phyloP scores from a whole-genome alignment of 805 yeast species.

The Saccharomyces eubayanus region DNA sequence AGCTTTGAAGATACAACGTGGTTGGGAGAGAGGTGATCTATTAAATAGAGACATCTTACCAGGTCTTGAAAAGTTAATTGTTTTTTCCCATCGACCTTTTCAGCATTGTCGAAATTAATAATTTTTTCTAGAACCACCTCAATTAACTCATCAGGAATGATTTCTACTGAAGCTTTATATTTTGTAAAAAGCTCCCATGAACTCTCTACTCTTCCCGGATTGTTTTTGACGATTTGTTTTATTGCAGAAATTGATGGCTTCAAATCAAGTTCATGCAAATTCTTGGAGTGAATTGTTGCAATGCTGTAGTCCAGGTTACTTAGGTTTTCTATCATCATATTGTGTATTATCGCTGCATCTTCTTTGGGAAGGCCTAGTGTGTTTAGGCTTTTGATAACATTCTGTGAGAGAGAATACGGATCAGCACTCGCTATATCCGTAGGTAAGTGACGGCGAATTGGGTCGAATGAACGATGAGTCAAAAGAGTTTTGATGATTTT shows the following conservation, averaged over 20 bases:
- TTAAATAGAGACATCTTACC: conserved; percentile 18
- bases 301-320: conserved; percentile 27
- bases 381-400: conserved; percentile 9
- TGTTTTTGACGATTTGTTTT: conserved; percentile 32
- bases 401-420: conserved; percentile 19
- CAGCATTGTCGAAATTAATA: conserved; percentile 33
- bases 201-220: conserved; percentile 47
- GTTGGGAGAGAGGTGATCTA: conserved; percentile 6
- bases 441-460: conserved; percentile 10
- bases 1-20: conserved; percentile 4
- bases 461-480: conserved; percentile 13
- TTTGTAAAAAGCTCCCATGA: conserved; percentile 41
- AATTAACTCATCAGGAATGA: conserved; percentile 21
- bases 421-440: conserved; percentile 4
- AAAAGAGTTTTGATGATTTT: conserved; percentile 2
- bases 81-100: conserved; percentile 28
- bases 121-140: conserved; percentile 31
- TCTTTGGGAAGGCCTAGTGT: conserved; percentile 4
- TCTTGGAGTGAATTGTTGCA: conserved; percentile 26
- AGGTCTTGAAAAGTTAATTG: conserved; percentile 14
- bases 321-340: conserved; percentile 24
- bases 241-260: conserved; percentile 20
- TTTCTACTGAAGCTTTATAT: conserved; percentile 10
- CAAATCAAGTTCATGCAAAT: conserved; percentile 18
- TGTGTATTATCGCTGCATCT: conserved; percentile 18